phyloP scores from a whole-genome alignment of 192 early-diverging fungal species.

The Gonapodya prolifera region DNA sequence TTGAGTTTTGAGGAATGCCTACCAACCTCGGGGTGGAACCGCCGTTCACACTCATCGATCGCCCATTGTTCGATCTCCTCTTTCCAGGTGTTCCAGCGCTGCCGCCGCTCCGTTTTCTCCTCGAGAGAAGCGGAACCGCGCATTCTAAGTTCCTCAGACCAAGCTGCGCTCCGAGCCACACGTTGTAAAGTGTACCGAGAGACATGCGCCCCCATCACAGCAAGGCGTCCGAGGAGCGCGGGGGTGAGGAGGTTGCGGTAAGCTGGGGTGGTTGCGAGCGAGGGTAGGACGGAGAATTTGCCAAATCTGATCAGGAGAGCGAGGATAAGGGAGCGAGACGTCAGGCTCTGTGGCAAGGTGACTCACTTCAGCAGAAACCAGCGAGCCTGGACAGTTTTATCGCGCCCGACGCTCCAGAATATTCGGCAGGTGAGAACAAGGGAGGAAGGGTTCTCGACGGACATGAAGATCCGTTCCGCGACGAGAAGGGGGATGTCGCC shows the following conservation, averaged over 20 bases:
- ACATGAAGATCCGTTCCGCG: no score
- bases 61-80: no score
- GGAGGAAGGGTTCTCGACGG: no score
- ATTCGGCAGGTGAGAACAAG: background rate
- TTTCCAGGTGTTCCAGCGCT: background rate
- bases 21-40: no score
- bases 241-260: background rate
- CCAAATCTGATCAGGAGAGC: background rate
- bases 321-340: background rate
- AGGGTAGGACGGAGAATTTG: background rate
- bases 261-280: background rate
- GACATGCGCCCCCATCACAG: background rate
- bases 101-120: background rate
- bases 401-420: background rate
- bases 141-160: background rate
- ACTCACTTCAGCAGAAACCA: background rate
- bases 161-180: background rate
- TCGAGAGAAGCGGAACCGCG: background rate
- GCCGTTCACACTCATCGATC: no score
- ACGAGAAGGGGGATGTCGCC: no score
- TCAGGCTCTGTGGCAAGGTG: background rate
- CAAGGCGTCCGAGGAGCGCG: background rate
- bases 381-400: background rate
- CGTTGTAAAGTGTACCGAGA: background rate
- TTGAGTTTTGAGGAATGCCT: no score